Conservation (phyloP, 2,329 filamentous ascomycete species). For the Penicillium corylophilum region DNA sequence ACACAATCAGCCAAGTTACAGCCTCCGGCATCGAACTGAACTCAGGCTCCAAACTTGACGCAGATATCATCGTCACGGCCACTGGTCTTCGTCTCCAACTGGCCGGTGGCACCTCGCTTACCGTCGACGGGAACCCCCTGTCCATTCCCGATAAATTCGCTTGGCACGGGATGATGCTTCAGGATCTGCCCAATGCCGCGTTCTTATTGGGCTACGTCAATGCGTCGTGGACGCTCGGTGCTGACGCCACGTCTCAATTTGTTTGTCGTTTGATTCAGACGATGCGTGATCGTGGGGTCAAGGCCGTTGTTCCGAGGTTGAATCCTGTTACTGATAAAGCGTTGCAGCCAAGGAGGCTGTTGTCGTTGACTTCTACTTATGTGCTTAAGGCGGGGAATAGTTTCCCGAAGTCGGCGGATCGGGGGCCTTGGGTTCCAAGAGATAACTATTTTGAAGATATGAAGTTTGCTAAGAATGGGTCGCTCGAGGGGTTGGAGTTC, state of each 20-base stretch:
- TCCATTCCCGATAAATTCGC: slow-evolving; percentile 27
- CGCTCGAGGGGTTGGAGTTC: slow-evolving; percentile 31
- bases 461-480: slow-evolving; percentile 36
- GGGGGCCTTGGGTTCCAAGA: slow-evolving; percentile 38
- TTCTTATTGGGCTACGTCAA: slow-evolving; percentile 38
- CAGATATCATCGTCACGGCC: slow-evolving; percentile 41
- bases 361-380: slow-evolving; percentile 41
- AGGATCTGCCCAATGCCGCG: slow-evolving; percentile 38
- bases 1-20: slow-evolving; percentile 49
- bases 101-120: slow-evolving; percentile 29
- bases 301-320: slow-evolving; percentile 26
- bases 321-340: background rate
- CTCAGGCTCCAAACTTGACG: slow-evolving; percentile 33
- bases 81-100: slow-evolving; percentile 38
- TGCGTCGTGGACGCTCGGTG: slow-evolving; percentile 40
- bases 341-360: slow-evolving; percentile 26
- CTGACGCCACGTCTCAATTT: slow-evolving; percentile 32
- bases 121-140: slow-evolving; percentile 29
- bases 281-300: slow-evolving; percentile 10
- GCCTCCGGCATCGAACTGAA: slow-evolving; percentile 47
- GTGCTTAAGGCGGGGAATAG: slow-evolving; percentile 29
- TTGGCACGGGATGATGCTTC: slow-evolving; percentile 38
- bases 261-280: slow-evolving; percentile 30
- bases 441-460: slow-evolving; percentile 38
- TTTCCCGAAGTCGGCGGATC: slow-evolving; percentile 37